A percentile compares a stretch with the other conserved stretches of the same genome.
Conservation (phyloP, 208 protist species). For the Acanthamoeba sp. region DNA sequence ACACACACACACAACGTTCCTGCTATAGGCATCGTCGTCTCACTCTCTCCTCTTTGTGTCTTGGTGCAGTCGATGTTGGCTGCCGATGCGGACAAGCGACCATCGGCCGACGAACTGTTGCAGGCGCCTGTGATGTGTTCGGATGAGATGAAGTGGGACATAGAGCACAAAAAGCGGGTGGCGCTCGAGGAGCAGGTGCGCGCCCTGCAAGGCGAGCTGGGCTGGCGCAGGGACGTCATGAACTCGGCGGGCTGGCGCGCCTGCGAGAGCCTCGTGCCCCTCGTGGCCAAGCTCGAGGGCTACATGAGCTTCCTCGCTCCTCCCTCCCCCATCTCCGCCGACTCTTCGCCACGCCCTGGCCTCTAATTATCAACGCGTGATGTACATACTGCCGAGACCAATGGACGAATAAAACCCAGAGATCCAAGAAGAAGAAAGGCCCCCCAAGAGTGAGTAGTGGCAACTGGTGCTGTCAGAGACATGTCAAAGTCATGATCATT, state of each 20-base stretch:
- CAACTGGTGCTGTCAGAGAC: too few species aligned
- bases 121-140: constrained; percentile 29
- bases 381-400: too few species aligned
- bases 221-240: constrained; percentile 19
- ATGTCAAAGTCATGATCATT: too few species aligned
- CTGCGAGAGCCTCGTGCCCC: constrained; percentile 1
- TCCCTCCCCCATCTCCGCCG: not conserved
- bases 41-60: not conserved
- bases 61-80: constrained; percentile 37
- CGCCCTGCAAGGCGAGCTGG: constrained; percentile 17
- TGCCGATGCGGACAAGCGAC: constrained; percentile 61
- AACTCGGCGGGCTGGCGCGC: constrained; percentile 34
- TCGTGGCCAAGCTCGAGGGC: constrained; percentile 20
- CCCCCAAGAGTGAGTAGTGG: too few species aligned
- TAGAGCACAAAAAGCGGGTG: constrained; percentile 32
- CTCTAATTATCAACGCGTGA: not conserved
- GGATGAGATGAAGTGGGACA: constrained; percentile 49
- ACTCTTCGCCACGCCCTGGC: not conserved
- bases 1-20: not conserved
- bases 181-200: constrained; percentile 49
- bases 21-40: not conserved
- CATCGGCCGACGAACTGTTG: constrained; percentile 56
- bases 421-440: too few species aligned
- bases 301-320: constrained; percentile 1
- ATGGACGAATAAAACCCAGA: too few species aligned